Base-by-base conservation (phyloP, 768 basidiomycete species). In the Mycena alexandri region DNA sequence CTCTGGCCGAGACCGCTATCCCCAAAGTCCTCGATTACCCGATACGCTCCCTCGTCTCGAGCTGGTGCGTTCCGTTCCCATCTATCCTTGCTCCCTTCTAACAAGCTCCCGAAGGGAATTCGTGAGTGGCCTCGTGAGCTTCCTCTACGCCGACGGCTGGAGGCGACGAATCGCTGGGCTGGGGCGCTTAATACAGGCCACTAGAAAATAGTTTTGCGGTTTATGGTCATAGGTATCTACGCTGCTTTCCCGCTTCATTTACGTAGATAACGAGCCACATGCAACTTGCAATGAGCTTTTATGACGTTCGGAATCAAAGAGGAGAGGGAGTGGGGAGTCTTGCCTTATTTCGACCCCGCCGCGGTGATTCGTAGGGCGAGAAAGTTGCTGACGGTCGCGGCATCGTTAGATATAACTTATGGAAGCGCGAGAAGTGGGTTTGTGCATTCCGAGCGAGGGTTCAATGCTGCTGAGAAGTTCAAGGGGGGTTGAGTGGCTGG, bases 21-120 rank as follows among this genome's bases (percentile, higher is more conserved):
- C 98, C 98, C 0, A 85, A 85, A 50, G 90, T 90, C 1, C 81
- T 99, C 34, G 94, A 96, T 74, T 96, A 96, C 77, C 95, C 95
- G 25, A 80, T 96, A 57, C 88, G 88, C 22, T 94, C 93, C 44
- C 74, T 93, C 53, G 80, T 80, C 42, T 82, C 85, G 73, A 93
- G 92, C 81, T 94, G 93, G 94, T 94, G 73, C 38, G 91, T 79
- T 29, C 19, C 65, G 46, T 19, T 65, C 42, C 59, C 42, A 61
- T 22, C 54, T 21, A 13, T 7, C 54, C 19, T 24, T 25, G 21
- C 25, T 6, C 43, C 13, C 54, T 6, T 46, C 53, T 57, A 21
- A 62, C n/a, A 54, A 46, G 25, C 50, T 25, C 50, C 44, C 34
- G 9, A 69, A 88, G 87, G 85, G 85, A 84, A 64, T 87, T 88